These are phyloP conservation scores for Silene conica DNA, from an alignment of 148 eudicot species.

Conservation along the genomic window DNA sequence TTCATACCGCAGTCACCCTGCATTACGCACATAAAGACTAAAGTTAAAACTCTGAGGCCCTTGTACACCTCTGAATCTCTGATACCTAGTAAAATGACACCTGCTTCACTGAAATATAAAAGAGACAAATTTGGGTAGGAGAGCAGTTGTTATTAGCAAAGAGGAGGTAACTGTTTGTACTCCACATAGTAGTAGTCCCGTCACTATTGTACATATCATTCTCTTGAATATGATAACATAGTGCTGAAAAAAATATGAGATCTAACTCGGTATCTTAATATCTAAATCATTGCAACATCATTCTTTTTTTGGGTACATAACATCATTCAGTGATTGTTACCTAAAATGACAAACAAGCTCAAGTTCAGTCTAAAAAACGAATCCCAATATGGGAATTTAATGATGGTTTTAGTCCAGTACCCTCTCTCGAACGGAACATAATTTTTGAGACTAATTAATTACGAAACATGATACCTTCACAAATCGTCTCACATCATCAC, in stretches of 20 bases:
- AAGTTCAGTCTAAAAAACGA: not conserved
- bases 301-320: not conserved
- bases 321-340: not conserved
- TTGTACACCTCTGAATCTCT: not conserved
- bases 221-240: slow-evolving; percentile 12
- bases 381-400: not conserved
- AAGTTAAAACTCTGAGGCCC: slow-evolving; percentile 6
- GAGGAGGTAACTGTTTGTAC: not conserved
- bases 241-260: not conserved
- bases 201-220: not conserved
- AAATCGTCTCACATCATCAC: slow-evolving; percentile 89
- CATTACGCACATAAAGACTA: slow-evolving; percentile 8
- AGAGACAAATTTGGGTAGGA: not conserved
- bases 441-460: not conserved
- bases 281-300: not conserved
- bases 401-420: not conserved
- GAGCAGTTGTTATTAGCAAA: not conserved
- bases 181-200: not conserved
- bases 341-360: not conserved
- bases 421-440: not conserved
- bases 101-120: not conserved
- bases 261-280: not conserved
- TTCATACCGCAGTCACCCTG: slow-evolving; percentile 95
- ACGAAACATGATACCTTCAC: slow-evolving; percentile 52
- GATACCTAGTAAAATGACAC: not conserved